Base-by-base conservation (phyloP, 2,329 filamentous ascomycete species). In the Colletotrichum filicis region DNA sequence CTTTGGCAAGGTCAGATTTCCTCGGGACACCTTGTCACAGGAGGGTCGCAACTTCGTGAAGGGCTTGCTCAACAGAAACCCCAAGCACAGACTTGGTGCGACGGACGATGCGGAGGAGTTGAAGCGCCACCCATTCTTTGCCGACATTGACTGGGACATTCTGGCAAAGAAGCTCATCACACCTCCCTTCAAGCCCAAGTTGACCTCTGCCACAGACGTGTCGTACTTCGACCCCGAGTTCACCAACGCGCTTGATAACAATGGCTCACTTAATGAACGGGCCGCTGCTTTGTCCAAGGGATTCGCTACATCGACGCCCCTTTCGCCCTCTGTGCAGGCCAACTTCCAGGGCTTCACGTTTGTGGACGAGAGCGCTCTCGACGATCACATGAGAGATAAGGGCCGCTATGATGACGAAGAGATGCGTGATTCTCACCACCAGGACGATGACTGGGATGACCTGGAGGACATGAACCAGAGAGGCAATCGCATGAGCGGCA, bases 211-310 rank as follows among this genome's bases (percentile, higher is more conserved):
- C 82, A 94, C 95, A 3, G 97, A 99, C 78, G 97, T 97, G 1
- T 98, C 95, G 57, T 98, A 99, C 84, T 99, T 99, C 80, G 97
- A 99, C 79, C 97, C 97, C 0, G 97, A 98, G 82, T 99, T 99
- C 82, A 99, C 97, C 65, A 98, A 97, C 76, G 97, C 97, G 6
- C 86, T 98, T 70, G 94, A 95, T 79, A 94, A 92, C 73, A 94
- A 94, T 66, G 92, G 93, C 1, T 98, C 95, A 0, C 87, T 98
- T 71, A 98, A 98, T 80, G 94, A 97, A 78, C 92, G 96, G 71
- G 96, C 97, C 5, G 94, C 95, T 16, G 94, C 94, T 8, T 83
- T 98, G 62, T 95, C 96, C 19, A 92, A 92, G 70, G 95, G 95
- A 49, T 94, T 97, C 80, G 92, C 94, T 6, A 94, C 95, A 8